Evolutionary conservation across 805 yeast genomes (phyloP).

Genomic region (Teunomyces lycoperdinae): DNA sequence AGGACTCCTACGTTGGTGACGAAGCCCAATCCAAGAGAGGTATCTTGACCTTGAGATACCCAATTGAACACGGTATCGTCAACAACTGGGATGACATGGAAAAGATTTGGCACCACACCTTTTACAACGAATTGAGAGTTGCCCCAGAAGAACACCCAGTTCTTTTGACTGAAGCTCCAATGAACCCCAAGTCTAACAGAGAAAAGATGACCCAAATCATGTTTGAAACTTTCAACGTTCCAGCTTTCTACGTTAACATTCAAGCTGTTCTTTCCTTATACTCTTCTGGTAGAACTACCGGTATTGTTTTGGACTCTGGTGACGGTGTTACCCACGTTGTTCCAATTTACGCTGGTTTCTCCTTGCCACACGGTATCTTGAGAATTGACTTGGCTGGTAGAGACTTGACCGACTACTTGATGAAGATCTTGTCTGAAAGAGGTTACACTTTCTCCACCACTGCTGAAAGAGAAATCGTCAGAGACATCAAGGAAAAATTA

Average conservation of each 20-base stretch:
- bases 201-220: conserved; percentile 99
- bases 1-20: conserved; percentile 99
- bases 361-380: conserved; percentile 97
- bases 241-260: conserved; percentile 98
- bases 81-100: conserved; percentile 99
- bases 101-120: conserved; percentile 99
- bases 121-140: conserved; percentile 99
- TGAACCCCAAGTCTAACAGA: conserved; percentile 99
- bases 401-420: conserved; percentile 97
- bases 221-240: conserved; percentile 99
- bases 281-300: conserved; percentile 99
- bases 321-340: conserved; percentile 99
- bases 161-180: conserved; percentile 98
- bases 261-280: conserved; percentile 98
- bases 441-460: conserved; percentile 98
- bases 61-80: conserved; percentile 99
- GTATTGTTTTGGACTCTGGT: conserved; percentile 99
- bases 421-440: conserved; percentile 98
- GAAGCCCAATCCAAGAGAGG: conserved; percentile 99
- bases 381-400: conserved; percentile 99
- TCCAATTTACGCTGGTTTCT: conserved; percentile 99
- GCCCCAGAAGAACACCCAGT: conserved; percentile 99
- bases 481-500: conserved; percentile 96
- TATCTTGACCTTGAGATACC: conserved; percentile 97
- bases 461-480: conserved; percentile 96